These are phyloP conservation scores for Hypomontagnella monticulosa DNA, from an alignment of 495 filamentous ascomycete species.

Conservation along the genomic window DNA sequence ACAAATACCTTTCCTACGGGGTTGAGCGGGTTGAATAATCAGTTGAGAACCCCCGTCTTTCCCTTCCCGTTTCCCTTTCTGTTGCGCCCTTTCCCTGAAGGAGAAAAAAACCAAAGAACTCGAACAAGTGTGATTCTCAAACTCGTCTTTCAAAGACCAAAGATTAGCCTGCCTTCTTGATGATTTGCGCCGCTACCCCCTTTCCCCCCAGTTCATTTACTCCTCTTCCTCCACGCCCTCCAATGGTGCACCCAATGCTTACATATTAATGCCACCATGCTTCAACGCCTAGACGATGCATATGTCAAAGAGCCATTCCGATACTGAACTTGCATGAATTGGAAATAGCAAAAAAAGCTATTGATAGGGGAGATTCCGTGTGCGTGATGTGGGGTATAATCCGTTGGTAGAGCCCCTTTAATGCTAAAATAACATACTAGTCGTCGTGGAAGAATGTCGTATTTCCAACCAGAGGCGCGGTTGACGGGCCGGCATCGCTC, in stretches of 20 bases:
- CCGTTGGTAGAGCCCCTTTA: neutral
- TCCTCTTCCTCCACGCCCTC: conserved; percentile 3
- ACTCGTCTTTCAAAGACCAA: conserved; percentile 17
- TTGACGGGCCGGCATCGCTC: conserved; percentile 59
- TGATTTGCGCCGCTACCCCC: conserved; percentile 15
- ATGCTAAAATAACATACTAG: conserved; percentile 24
- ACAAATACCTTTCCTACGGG: conserved; percentile 6
- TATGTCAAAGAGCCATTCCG: conserved; percentile 26
- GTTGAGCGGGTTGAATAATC: conserved; percentile 6
- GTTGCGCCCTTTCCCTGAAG: neutral
- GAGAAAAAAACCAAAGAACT: neutral
- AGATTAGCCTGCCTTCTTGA: conserved; percentile 10
- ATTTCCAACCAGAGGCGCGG: conserved; percentile 50
- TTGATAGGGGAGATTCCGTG: conserved; percentile 52
- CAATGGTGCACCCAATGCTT: conserved; percentile 30
- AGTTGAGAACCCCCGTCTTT: neutral
- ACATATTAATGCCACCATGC: conserved; percentile 38
- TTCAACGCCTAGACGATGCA: conserved; percentile 42
- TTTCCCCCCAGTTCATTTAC: neutral
- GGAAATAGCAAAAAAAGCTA: conserved; percentile 30
- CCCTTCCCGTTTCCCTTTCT: conserved; percentile 8
- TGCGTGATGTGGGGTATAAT: conserved; percentile 43
- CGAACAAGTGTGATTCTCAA: conserved; percentile 1
- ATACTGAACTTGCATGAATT: conserved; percentile 17
- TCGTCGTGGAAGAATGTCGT: conserved; percentile 61